phyloP scores from a whole-genome alignment of 495 filamentous ascomycete species.

The Penicillium roqueforti region DNA sequence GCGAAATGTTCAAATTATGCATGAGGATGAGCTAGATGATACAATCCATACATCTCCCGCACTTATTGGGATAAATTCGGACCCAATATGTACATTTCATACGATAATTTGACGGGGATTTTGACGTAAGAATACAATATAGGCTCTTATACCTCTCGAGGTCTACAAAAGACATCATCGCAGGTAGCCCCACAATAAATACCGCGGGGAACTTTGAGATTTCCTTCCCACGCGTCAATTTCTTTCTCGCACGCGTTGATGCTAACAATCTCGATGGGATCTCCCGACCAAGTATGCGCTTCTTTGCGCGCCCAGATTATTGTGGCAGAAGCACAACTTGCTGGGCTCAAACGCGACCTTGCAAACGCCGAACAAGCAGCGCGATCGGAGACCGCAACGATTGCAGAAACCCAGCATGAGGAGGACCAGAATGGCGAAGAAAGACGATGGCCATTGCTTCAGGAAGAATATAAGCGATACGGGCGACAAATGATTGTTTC shows the following conservation, averaged over 20 bases:
- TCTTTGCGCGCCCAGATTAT: constrained; percentile 40
- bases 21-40: constrained; percentile 16
- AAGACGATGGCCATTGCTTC: constrained; percentile 57
- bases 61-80: neutral
- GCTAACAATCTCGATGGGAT: constrained; percentile 13
- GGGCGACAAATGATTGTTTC: constrained; percentile 90
- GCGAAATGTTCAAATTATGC: constrained; percentile 29
- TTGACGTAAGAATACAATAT: neutral
- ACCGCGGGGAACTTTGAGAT: constrained; percentile 7
- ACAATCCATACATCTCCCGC: neutral
- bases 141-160: neutral
- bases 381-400: constrained; percentile 6
- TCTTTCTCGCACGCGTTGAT: neutral
- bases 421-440: neutral
- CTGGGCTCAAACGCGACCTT: constrained; percentile 36
- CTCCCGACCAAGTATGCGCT: constrained; percentile 32
- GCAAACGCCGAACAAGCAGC: constrained; percentile 29
- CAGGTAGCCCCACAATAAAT: constrained; percentile 5
- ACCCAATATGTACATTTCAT: neutral
- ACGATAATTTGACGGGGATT: neutral
- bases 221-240: neutral
- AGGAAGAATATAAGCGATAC: constrained; percentile 77
- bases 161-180: too few relatives aligned
- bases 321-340: constrained; percentile 37
- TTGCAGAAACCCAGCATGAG: constrained; percentile 2